These are phyloP conservation scores for Trichoderma sp. DNA, from an alignment of 2,329 filamentous ascomycete species.

Conservation along the genomic window DNA sequence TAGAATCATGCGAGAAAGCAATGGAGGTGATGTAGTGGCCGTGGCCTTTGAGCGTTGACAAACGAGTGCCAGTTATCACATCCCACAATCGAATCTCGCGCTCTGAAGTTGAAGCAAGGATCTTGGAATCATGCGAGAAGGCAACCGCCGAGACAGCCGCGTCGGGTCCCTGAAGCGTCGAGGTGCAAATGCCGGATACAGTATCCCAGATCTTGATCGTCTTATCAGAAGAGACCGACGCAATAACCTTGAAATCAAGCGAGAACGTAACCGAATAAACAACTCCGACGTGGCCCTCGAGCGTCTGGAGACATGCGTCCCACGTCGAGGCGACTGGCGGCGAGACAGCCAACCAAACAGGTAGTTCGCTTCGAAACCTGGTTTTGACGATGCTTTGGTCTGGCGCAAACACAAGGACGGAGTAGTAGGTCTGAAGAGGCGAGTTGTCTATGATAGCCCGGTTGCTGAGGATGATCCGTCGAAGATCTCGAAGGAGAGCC, in stretches of 20 bases:
- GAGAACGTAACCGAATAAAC: background rate
- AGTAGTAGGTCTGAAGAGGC: conserved; percentile 28
- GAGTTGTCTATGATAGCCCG: background rate
- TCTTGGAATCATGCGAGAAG: too few relatives aligned
- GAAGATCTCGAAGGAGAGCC: background rate
- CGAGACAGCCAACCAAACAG: background rate
- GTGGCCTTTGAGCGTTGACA: background rate
- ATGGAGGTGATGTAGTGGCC: background rate
- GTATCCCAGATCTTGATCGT: background rate
- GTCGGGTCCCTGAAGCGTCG: background rate
- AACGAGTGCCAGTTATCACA: too few relatives aligned
- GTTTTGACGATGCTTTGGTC: conserved; percentile 19
- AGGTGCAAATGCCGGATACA: background rate
- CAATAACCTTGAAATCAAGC: background rate
- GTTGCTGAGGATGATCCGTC: background rate
- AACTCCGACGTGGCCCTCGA: background rate
- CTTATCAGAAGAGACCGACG: background rate
- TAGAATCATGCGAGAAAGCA: background rate
- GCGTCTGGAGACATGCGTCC: background rate
- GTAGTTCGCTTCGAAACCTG: background rate
- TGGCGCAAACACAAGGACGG: conserved; percentile 24
- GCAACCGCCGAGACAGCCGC: too few relatives aligned
- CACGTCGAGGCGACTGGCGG: background rate
- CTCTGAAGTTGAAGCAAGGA: too few relatives aligned
- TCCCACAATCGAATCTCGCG: too few relatives aligned